phyloP scores from a whole-genome alignment of 2,329 filamentous ascomycete species.

The Tolypocladium tundrense region DNA sequence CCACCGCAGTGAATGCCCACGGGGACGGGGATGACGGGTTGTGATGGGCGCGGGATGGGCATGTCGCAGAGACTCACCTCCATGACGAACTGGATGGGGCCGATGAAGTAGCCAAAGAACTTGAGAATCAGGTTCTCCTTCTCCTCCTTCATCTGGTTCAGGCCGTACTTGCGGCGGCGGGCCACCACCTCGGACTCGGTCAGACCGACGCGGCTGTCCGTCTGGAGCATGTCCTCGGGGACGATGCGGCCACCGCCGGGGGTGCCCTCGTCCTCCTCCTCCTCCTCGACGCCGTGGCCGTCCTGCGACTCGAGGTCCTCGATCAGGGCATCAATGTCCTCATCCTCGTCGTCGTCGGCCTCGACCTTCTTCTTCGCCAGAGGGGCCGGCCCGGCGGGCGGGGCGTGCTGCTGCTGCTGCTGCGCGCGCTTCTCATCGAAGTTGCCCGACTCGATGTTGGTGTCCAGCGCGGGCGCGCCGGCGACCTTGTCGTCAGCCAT shows the following conservation, averaged over 20 bases:
- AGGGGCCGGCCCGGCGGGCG: conserved; percentile 17
- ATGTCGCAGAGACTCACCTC: conserved; percentile 45
- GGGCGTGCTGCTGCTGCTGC: conserved; percentile 7
- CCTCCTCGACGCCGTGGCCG: conserved; percentile 56
- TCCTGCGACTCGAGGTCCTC: conserved; percentile 79
- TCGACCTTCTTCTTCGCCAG: conserved; percentile 29
- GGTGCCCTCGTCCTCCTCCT: conserved; percentile 39
- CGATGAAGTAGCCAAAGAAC: conserved; percentile 74
- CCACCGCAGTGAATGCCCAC: background rate
- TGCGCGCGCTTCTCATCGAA: conserved; percentile 53
- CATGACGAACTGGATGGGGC: conserved; percentile 92
- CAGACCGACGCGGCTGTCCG: conserved; percentile 62
- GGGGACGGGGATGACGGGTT: background rate
- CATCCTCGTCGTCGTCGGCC: conserved; percentile 58
- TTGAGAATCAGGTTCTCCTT: conserved; percentile 78
- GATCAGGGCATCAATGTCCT: conserved; percentile 79
- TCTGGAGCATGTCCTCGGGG: conserved; percentile 68
- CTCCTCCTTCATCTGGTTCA: conserved; percentile 87
- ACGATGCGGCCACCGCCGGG: conserved; percentile 49
- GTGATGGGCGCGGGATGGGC: background rate
- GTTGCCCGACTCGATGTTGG: conserved; percentile 53
- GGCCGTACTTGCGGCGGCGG: conserved; percentile 61
- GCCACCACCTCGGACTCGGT: conserved; percentile 57
- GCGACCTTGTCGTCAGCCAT: conserved; percentile 47
- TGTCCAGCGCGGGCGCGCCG: conserved; percentile 48